Base-by-base conservation (phyloP, 306 rosid genomes). In the Urtica urens region DNA sequence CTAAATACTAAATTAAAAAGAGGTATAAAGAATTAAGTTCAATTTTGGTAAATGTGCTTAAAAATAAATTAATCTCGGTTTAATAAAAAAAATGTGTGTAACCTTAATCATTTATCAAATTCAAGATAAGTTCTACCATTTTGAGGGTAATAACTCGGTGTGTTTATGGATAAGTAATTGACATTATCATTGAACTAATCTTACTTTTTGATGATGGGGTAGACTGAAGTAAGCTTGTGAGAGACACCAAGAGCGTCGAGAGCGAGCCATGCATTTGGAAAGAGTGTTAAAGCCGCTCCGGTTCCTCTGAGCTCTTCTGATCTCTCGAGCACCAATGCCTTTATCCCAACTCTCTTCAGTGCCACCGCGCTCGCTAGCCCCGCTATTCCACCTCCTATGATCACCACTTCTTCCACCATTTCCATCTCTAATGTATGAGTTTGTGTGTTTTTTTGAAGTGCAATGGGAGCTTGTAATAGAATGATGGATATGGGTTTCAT, bases 181-280 rank as follows among this genome's bases (percentile, higher is more conserved):
- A 31, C 37, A 1, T 31, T 31, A 31, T 7, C n/a, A 10, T n/a
- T 8, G 26, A 5, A 43, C 12, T 2, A 19, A 23, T 4, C 13
- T 44, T 44, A 44, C 49, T 7, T 44, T 44, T 8, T 3, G 10
- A n/a, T 3, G 12, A 15, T 5, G 24, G 49, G 4, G 28, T 44
- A 44, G n/a, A 16, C 13, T 10, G 49, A 44, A 2, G 49, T 44
- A 16, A 44, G 25, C 27, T 23, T 44, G 3, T 44, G 27, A 16
- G 49, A 44, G n/a, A 44, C 49, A 16, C 49, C 29, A 11, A 44
- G 49, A 6, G 49, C 28, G n/a, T 44, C 27, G n/a, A 44, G 49
- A 16, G 49, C 49, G 11, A 21, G 28, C 49, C 49, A 44, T 13
- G 49, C 49, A 22, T 44, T 44, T 13, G 49, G 49, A 28, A 20